Conservation (phyloP, 2,329 filamentous ascomycete species). For the Fusarium sp. region DNA sequence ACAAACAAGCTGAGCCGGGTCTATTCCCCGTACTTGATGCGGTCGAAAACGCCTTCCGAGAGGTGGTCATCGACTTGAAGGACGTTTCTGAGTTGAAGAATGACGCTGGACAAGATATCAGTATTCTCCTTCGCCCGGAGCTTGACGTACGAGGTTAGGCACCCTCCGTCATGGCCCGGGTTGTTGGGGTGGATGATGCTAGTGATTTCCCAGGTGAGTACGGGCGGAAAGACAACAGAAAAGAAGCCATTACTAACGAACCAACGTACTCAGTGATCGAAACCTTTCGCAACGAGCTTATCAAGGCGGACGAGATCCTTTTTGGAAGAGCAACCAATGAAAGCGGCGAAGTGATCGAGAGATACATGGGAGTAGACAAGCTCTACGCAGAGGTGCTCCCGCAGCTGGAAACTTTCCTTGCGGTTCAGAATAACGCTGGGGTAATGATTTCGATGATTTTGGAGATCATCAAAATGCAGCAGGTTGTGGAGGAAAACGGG, state of each 20-base stretch:
- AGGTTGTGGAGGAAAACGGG: fast-evolving
- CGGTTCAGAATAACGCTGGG: fast-evolving
- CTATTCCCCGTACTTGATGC: background rate
- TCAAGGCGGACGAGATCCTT: background rate
- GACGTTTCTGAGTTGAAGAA: fast-evolving
- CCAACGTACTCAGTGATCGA: background rate
- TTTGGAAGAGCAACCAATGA: background rate
- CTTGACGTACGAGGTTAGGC: background rate
- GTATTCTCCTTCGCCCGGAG: background rate
- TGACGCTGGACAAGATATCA: fast-evolving
- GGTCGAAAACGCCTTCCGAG: background rate
- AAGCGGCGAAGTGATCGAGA: background rate
- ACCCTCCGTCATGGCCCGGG: background rate
- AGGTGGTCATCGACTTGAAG: background rate
- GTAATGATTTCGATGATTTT: fast-evolving
- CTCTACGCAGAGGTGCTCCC: background rate
- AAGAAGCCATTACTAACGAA: background rate
- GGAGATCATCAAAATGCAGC: background rate
- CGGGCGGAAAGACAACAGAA: background rate
- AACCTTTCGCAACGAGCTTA: fast-evolving
- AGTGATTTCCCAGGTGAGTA: too few species aligned
- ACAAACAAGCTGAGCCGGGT: fast-evolving
- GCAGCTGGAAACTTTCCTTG: fast-evolving
- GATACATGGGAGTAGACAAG: fast-evolving
- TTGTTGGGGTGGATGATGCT: background rate